Conservation (phyloP, 441 rosid genomes). For the Syzygium malaccense region DNA sequence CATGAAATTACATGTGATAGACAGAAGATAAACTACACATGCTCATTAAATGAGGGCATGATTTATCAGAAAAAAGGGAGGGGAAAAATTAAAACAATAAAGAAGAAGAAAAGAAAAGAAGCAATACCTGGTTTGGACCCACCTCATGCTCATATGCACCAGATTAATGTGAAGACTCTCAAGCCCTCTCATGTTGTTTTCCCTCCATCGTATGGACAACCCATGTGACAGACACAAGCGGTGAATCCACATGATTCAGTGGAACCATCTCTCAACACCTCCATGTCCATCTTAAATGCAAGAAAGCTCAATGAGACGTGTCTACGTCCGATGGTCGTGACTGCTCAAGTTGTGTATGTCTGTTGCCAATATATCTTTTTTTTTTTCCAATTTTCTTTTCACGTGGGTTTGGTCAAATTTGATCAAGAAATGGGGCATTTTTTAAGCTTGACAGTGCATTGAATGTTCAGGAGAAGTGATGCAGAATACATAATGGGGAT, state of each 20-base stretch:
- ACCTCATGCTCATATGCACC: neutral
- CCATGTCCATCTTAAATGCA: neutral
- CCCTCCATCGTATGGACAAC: slow-evolving; percentile 18
- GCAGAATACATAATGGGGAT: neutral
- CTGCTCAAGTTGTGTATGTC: neutral
- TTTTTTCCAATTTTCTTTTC: neutral
- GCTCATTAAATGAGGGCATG: neutral
- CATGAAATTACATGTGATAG: neutral
- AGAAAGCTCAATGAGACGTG: neutral
- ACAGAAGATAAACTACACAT: neutral
- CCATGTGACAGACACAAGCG: slow-evolving; percentile 20
- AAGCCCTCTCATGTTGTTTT: neutral
- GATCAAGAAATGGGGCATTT: neutral
- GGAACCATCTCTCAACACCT: neutral
- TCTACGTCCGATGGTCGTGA: neutral
- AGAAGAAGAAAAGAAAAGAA: neutral
- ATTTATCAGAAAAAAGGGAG: neutral
- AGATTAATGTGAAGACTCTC: neutral
- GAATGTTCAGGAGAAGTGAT: neutral
- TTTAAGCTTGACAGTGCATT: neutral
- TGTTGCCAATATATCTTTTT: neutral
- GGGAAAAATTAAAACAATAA: neutral
- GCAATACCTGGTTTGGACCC: neutral
- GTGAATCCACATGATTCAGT: slow-evolving; percentile 23
- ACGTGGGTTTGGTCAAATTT: neutral